These are phyloP conservation scores for Pachyrhizus erosus DNA, from an alignment of 306 rosid species.

Conservation along the genomic window DNA sequence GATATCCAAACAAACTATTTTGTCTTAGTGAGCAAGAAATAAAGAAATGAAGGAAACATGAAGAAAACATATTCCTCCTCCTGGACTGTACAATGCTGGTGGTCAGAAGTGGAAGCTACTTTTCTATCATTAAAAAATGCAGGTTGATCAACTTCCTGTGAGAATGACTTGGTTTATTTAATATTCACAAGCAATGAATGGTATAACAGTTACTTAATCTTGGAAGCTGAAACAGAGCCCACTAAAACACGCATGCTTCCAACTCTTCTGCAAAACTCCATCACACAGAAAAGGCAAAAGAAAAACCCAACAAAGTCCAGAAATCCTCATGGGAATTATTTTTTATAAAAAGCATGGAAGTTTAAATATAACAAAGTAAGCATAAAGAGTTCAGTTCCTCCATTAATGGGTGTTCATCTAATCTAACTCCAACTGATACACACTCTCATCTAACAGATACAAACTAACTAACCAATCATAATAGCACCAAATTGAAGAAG, in stretches of 20 bases:
- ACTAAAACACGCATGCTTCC: slow-evolving; percentile 55
- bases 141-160: slow-evolving; percentile 58
- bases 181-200: slow-evolving; percentile 40
- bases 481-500: slow-evolving; percentile 44
- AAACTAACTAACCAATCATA: slow-evolving; percentile 12
- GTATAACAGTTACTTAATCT: slow-evolving; percentile 48
- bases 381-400: slow-evolving; percentile 36
- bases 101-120: slow-evolving; percentile 57
- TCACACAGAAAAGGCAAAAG: not conserved
- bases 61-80: slow-evolving; percentile 54
- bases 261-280: slow-evolving; percentile 40
- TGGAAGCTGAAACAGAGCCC: slow-evolving; percentile 61
- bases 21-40: not conserved
- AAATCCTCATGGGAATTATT: not conserved
- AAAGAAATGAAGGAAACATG: slow-evolving; percentile 48
- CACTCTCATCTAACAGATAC: slow-evolving; percentile 17
- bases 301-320: not conserved
- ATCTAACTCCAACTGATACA: not conserved
- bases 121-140: slow-evolving; percentile 44
- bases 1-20: too few relatives aligned
- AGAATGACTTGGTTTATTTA: slow-evolving; percentile 51
- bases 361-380: slow-evolving; percentile 3
- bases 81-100: slow-evolving; percentile 62
- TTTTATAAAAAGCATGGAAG: not conserved
- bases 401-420: slow-evolving; percentile 36